phyloP scores from a whole-genome alignment of 179 eudicot genomes.

The Spergularia azorica region DNA sequence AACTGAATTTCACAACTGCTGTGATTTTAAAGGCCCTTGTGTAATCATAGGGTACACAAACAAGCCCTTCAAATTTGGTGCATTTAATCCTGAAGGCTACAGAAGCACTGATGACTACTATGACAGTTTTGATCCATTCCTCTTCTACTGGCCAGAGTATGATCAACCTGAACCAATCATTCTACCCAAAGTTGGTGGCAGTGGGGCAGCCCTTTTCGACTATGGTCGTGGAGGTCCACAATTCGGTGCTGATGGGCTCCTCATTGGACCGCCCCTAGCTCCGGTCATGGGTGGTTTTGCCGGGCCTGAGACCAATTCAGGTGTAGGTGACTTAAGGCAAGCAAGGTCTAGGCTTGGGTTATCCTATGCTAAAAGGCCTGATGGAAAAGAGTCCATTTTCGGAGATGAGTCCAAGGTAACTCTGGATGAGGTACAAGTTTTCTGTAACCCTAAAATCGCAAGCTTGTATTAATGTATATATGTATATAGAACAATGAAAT shows the following conservation, averaged over 20 bases:
- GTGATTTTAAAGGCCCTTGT: slow-evolving; percentile 96
- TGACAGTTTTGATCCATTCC: slow-evolving; percentile 76
- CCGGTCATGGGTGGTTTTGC: slow-evolving; percentile 97
- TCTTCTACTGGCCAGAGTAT: slow-evolving; percentile 52
- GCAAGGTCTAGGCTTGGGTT: slow-evolving; percentile 88
- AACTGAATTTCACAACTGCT: slow-evolving; percentile 65
- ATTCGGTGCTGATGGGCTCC: slow-evolving; percentile 80
- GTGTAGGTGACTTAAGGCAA: slow-evolving; percentile 82
- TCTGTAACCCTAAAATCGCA: slow-evolving; percentile 83
- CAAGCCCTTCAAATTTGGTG: slow-evolving; percentile 75
- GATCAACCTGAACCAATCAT: slow-evolving; percentile 35
- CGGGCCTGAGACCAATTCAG: slow-evolving; percentile 84
- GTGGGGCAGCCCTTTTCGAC: slow-evolving; percentile 89
- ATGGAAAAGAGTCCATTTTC: slow-evolving; percentile 76
- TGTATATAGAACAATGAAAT: neutral
- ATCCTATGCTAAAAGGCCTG: slow-evolving; percentile 84
- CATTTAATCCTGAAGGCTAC: slow-evolving; percentile 90
- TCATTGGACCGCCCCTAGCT: slow-evolving; percentile 78
- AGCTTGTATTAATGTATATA: slow-evolving; percentile 51
- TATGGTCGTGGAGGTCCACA: slow-evolving; percentile 91
- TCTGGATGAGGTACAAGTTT: slow-evolving; percentile 71
- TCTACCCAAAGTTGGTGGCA: slow-evolving; percentile 84
- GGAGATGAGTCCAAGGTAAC: slow-evolving; percentile 63
- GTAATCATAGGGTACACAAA: slow-evolving; percentile 80
- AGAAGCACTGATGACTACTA: slow-evolving; percentile 91